Base-by-base conservation (phyloP, 2,329 filamentous ascomycete genomes). In the Clonostachys solani region DNA sequence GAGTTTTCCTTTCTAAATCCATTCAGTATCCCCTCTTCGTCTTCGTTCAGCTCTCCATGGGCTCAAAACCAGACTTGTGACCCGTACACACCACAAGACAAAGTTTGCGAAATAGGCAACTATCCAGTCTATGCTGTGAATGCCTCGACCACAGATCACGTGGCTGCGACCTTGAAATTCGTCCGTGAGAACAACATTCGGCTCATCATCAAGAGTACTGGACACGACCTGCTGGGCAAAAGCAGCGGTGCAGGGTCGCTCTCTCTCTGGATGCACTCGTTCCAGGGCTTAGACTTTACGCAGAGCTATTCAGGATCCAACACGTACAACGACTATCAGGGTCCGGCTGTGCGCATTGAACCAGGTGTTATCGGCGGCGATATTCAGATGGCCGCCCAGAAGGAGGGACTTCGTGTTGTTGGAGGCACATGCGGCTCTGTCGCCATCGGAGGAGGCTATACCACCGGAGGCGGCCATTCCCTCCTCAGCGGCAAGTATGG, bases 211-310 rank as follows among this genome's bases (percentile, higher is more conserved):
- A 55, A 59, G 15, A 68, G 78, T 60, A 80, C 75, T 0, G 76
- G 74, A 23, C 77, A 80, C 53, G 74, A 78, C 52, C 78, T 74
- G 52, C 62, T 67, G 33, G 84, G 83, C 37, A 77, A 79, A 37
- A 82, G 77, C 0, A 81, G 81, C 0, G 84, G 83, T n/a, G 75
- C 74, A 23, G 82, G 82, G 2, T 69, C 76, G 1, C 59, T 83
- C 3, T 69, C 72, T 4, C 65, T 84, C 44, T 83, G 81, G 72
- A 82, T 73, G 8, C 78, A 82, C 49, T 60, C 71, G 50, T 69
- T 83, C 47, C 75, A 80, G 56, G 63, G 69, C 18, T 57, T 61
- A 63, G 63, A 49, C 42, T 46, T 58, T 18, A 43, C 60, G 23
- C 34, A 54, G 13, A 49, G 54, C 37, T 59, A 57, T 46, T 63